These are phyloP conservation scores for Thielaviopsis euricoi DNA, from an alignment of 2,329 filamentous ascomycete genomes.

Conservation along the genomic window DNA sequence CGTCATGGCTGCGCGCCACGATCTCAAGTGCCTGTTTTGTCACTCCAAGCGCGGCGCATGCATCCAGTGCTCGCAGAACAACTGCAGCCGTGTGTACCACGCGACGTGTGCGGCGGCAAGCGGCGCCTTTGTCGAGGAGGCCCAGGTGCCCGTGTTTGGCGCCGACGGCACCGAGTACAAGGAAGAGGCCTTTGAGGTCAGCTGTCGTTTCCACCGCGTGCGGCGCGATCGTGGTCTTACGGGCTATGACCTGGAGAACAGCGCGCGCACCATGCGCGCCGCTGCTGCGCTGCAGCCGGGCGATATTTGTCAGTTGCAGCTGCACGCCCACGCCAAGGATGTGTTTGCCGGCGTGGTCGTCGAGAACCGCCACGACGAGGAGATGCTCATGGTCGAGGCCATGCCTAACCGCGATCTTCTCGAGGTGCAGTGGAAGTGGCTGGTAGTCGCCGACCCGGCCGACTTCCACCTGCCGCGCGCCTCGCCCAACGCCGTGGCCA, in stretches of 20 bases:
- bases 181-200: constrained; percentile 80
- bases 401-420: constrained; percentile 65
- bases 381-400: constrained; percentile 62
- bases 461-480: constrained; percentile 61
- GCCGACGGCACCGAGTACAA: constrained; percentile 88
- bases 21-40: constrained; percentile 89
- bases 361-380: constrained; percentile 64
- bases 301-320: constrained; percentile 76
- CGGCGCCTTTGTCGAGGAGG: constrained; percentile 80
- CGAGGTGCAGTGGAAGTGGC: constrained; percentile 74
- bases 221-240: constrained; percentile 68
- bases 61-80: constrained; percentile 91
- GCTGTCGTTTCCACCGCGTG: constrained; percentile 82
- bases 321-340: constrained; percentile 58
- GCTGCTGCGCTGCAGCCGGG: constrained; percentile 53
- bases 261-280: constrained; percentile 49
- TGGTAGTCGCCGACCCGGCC: constrained; percentile 53
- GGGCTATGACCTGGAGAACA: constrained; percentile 51
- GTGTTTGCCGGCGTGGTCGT: constrained; percentile 83
- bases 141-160: constrained; percentile 69
- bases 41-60: constrained; percentile 89
- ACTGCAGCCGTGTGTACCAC: constrained; percentile 85
- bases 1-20: constrained; percentile 73
- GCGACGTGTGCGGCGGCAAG: constrained; percentile 86
- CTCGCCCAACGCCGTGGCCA: constrained; percentile 52